phyloP scores from a whole-genome alignment of 108 stramenopile genomes.

The Hondaea fermentalgiana region DNA sequence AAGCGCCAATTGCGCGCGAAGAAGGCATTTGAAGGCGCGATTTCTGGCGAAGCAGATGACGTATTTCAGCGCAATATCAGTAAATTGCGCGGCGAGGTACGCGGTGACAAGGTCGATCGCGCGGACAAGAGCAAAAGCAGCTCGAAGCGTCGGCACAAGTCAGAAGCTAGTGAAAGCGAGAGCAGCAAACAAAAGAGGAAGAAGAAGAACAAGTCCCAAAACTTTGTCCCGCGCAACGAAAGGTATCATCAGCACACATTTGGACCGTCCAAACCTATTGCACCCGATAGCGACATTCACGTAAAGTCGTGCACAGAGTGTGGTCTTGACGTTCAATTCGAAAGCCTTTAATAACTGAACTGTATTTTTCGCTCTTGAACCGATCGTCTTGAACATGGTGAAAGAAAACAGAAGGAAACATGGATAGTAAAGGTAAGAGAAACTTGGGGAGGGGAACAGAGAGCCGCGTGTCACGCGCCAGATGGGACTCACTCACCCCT shows the following conservation, averaged over 20 bases:
- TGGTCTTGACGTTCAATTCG: not conserved
- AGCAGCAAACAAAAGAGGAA: not conserved
- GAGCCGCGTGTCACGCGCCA: too few relatives aligned
- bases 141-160: not conserved
- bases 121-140: not conserved
- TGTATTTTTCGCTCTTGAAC: too few relatives aligned
- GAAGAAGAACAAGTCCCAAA: not conserved
- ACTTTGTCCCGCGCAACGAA: not conserved
- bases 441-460: too few relatives aligned
- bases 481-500: too few relatives aligned
- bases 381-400: too few relatives aligned
- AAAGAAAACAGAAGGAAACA: too few relatives aligned
- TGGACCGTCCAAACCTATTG: not conserved
- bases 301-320: not conserved
- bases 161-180: not conserved
- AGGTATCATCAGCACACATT: not conserved
- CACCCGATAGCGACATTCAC: not conserved
- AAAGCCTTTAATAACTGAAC: not conserved
- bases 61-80: not conserved
- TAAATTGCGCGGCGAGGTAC: not conserved
- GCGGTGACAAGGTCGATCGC: not conserved
- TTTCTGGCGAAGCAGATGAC: not conserved
- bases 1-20: not conserved
- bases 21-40: not conserved
- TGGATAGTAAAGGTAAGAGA: too few relatives aligned